Base-by-base conservation (phyloP, 768 basidiomycete genomes). In the Mycena capillaripes region DNA sequence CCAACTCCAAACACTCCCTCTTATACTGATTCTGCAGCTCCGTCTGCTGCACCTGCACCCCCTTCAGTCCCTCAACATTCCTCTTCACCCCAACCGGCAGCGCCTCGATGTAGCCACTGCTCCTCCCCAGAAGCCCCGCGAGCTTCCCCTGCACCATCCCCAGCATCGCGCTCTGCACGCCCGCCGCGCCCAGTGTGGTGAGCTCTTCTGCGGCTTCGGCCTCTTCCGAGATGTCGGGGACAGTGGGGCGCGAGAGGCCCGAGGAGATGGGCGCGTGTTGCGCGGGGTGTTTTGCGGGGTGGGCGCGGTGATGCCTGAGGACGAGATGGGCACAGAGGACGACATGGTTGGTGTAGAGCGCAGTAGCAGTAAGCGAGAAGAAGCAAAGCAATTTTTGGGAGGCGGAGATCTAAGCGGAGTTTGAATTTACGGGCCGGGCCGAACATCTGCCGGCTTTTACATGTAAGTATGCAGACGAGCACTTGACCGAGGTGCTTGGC, bases 271-370 rank as follows among this genome's bases (percentile, higher is more conserved):
- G 95, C 16, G 94, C 94, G 75, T 94, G 90, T 64, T 86, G 91
- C 72, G 96, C 84, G 14, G 96, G 97, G 97, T 97, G 84, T 98
- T 97, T 85, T 95, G 94, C 27, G 96, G 96, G 19, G 96, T 98
- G 10, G 96, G 96, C n/a, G 96, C 96, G 4, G 93, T 92, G 29
- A 92, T 84, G 82, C 50, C 50, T 17, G 44, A 34, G 23, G 61
- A n/a, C 4, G 85, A 82, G 81, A 95, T 94, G 77, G 91, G 89
- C 63, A 95, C 82, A 79, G 86, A 91, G 79, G 89, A 89, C 57
- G 92, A 92, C 93, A 95, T 95, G 27, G 61, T 53, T 30, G 16
- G 29, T 30, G 17, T 29, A 38, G 38, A 11, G 17, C 50, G n/a
- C 9, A 16, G 52, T 30, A 30, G 52, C 5, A 55, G 12, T 17